Percentiles rank a stretch among this genome's conserved stretches.
These are phyloP conservation scores for Noccaea bulbosa DNA, from an alignment of 345 rosid genomes.

Conservation along the genomic window DNA sequence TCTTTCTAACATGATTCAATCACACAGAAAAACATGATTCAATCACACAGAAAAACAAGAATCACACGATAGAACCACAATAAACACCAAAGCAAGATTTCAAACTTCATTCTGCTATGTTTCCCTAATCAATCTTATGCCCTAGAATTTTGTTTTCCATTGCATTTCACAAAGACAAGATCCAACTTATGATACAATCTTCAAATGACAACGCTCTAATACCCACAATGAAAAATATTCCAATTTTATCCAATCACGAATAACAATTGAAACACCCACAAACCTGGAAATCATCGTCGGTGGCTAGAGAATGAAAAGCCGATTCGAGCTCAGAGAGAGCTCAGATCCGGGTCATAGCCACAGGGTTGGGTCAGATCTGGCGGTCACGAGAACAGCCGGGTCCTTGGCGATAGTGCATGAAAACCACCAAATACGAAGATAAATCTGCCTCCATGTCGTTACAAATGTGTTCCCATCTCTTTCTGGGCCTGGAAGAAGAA, in stretches of 20 bases:
- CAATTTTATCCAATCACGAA: not conserved
- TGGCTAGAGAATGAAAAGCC: slow-evolving; percentile 65
- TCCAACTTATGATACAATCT: slow-evolving; percentile 13
- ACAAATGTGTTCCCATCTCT: too few relatives aligned
- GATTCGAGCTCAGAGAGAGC: slow-evolving; percentile 86
- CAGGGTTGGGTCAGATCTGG: slow-evolving; percentile 44
- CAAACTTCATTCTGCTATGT: not conserved
- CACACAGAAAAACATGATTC: slow-evolving; percentile 17
- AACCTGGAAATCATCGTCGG: slow-evolving; percentile 80
- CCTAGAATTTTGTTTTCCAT: too few relatives aligned
- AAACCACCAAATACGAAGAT: too few relatives aligned
- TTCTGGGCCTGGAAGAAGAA: too few relatives aligned
- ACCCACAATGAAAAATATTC: slow-evolving; percentile 13
- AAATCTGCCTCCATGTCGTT: too few relatives aligned
- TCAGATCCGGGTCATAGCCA: slow-evolving; percentile 86
- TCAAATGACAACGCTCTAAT: not conserved
- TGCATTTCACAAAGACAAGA: too few relatives aligned
- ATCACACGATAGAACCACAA: too few relatives aligned
- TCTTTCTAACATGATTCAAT: slow-evolving; percentile 58
- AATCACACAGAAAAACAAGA: too few relatives aligned
- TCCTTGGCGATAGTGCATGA: slow-evolving; percentile 61
- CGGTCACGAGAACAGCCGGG: slow-evolving; percentile 50
- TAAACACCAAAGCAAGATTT: not conserved
- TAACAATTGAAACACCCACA: not conserved
- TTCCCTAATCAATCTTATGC: not conserved